phyloP scores from a whole-genome alignment of 164 flowering plant genomes.

The Euptelea pleiosperma region DNA sequence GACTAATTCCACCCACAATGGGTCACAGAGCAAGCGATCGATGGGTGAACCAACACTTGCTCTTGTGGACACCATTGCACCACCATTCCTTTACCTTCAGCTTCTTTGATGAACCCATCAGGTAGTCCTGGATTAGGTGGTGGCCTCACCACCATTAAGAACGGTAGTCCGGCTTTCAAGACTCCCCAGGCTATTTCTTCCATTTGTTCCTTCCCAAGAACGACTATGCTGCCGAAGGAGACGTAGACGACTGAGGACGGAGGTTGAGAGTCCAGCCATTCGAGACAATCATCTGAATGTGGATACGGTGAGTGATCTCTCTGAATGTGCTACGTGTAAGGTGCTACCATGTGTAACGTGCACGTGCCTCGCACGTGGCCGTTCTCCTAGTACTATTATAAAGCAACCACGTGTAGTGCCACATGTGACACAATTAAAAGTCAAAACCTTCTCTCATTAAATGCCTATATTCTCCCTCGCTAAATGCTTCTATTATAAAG shows the following conservation, averaged over 20 bases:
- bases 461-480: too few relatives aligned
- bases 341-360: too few relatives aligned
- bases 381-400: too few relatives aligned
- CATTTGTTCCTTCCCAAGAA: slow-evolving; percentile 42
- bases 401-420: too few relatives aligned
- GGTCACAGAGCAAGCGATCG: slow-evolving; percentile 57
- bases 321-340: too few relatives aligned
- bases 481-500: too few relatives aligned
- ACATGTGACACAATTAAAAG: too few relatives aligned
- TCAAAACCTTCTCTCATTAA: too few relatives aligned
- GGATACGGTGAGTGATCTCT: too few relatives aligned
- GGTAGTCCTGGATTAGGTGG: slow-evolving; percentile 30
- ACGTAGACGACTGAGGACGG: slow-evolving; percentile 54
- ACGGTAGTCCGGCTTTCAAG: slow-evolving; percentile 32
- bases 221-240: slow-evolving; percentile 55
- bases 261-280: slow-evolving; percentile 54
- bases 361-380: too few relatives aligned
- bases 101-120: slow-evolving; percentile 46
- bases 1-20: slow-evolving; percentile 92
- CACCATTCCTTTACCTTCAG: slow-evolving; percentile 49
- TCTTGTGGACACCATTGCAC: slow-evolving; percentile 70
- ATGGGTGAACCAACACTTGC: slow-evolving; percentile 49
- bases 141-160: slow-evolving; percentile 64
- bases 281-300: slow-evolving; percentile 37
- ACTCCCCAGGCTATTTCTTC: slow-evolving; percentile 60